Percentiles rank a stretch among this genome's conserved stretches.
phyloP scores from a whole-genome alignment of 257 asterid genomes.

The Buddleja alternifolia region DNA sequence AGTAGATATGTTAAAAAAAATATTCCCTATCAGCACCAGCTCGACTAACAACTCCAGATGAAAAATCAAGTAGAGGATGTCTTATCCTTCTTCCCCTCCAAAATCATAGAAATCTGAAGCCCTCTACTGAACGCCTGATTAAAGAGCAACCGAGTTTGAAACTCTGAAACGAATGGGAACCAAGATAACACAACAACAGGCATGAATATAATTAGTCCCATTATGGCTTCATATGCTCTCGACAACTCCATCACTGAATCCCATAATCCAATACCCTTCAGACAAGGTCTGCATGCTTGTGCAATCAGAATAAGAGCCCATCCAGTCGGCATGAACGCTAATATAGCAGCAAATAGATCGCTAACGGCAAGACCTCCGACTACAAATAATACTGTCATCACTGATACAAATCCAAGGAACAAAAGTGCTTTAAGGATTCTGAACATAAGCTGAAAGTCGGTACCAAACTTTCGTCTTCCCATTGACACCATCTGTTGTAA shows the following conservation, averaged over 20 bases:
- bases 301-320: conserved; percentile 91
- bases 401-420: conserved; percentile 89
- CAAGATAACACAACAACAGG: conserved; percentile 85
- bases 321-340: conserved; percentile 98
- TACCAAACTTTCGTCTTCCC: conserved; percentile 93
- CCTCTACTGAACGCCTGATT: conserved; percentile 99
- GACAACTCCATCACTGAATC: conserved; percentile 89
- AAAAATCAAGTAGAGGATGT: conserved; percentile 35
- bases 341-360: conserved; percentile 82
- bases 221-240: conserved; percentile 80
- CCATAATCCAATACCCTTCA: conserved; percentile 78
- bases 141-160: conserved; percentile 89
- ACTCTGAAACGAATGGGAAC: conserved; percentile 93
- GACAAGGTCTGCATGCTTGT: conserved; percentile 76
- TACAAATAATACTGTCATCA: conserved; percentile 89
- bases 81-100: conserved; percentile 81
- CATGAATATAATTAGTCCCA: conserved; percentile 82
- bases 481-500: conserved; percentile 82
- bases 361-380: conserved; percentile 69
- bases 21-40: too few relatives aligned
- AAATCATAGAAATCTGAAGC: conserved; percentile 93
- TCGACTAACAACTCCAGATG: too few relatives aligned
- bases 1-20: too few relatives aligned
- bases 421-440: conserved; percentile 91
- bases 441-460: conserved; percentile 98